These are phyloP conservation scores for Dryadomyces quercivorus DNA, from an alignment of 2,329 filamentous ascomycete species.

Conservation along the genomic window DNA sequence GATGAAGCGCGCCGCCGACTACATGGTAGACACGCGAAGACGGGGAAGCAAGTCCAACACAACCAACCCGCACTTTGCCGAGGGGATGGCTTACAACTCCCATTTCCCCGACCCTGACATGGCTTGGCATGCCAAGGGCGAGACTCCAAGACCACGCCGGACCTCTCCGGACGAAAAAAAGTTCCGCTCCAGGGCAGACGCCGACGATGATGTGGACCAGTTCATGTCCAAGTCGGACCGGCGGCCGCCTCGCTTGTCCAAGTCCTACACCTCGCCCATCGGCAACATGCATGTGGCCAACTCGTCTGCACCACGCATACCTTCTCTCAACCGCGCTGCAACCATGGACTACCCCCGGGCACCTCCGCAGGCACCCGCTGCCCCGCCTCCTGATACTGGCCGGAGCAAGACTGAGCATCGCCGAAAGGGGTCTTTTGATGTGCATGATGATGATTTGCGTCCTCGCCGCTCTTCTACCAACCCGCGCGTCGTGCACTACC, in stretches of 20 bases:
- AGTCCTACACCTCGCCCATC: slow-evolving; percentile 13
- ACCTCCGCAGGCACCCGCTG: slow-evolving; percentile 5
- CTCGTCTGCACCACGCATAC: slow-evolving; percentile 6
- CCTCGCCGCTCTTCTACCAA: neutral
- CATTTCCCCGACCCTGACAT: slow-evolving; percentile 12
- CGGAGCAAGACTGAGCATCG: slow-evolving; percentile 10
- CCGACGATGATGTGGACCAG: slow-evolving; percentile 5
- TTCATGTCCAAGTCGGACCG: slow-evolving; percentile 11
- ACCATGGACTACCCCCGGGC: slow-evolving; percentile 12
- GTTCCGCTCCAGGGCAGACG: neutral
- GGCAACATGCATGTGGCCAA: slow-evolving; percentile 13
- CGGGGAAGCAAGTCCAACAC: slow-evolving; percentile 10
- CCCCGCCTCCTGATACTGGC: slow-evolving; percentile 3
- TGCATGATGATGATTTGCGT: slow-evolving; percentile 6
- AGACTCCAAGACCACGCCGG: slow-evolving; percentile 3
- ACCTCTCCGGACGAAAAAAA: slow-evolving; percentile 13
- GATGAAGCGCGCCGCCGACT: slow-evolving; percentile 12
- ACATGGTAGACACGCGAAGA: slow-evolving; percentile 10
- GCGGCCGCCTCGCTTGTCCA: slow-evolving; percentile 14
- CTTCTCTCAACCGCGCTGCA: slow-evolving; percentile 8
- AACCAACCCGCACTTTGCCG: neutral
- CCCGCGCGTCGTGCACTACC: slow-evolving; percentile 4
- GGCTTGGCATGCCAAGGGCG: slow-evolving; percentile 3
- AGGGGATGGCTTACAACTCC: slow-evolving; percentile 3
- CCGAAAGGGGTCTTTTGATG: slow-evolving; percentile 10